A percentile compares a stretch with the other conserved stretches of the same genome.
Conservation (phyloP, 2,329 filamentous ascomycete species). For the Aspergillus sp. region DNA sequence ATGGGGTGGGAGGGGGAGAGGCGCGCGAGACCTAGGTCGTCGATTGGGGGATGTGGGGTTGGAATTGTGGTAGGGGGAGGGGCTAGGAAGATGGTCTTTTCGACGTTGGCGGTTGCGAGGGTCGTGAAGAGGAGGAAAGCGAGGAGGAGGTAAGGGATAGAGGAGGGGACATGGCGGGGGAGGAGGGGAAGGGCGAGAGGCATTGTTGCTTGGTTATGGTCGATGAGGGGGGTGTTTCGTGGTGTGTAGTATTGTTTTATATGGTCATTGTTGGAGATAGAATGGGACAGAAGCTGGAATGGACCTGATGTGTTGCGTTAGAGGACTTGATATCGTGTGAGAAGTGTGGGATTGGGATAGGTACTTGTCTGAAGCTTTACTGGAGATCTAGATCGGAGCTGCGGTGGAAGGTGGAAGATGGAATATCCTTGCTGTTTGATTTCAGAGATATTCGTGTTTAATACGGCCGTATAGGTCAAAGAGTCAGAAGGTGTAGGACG, state of each 20-base stretch:
- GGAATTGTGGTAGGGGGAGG: slow-evolving; percentile 62
- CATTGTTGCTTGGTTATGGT: slow-evolving; percentile 13
- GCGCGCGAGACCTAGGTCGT: slow-evolving; percentile 63
- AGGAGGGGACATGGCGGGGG: slow-evolving; percentile 16
- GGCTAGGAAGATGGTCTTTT: slow-evolving; percentile 86
- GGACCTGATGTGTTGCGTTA: background rate
- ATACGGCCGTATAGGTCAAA: background rate
- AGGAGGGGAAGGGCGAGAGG: slow-evolving; percentile 15
- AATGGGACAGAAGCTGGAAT: background rate
- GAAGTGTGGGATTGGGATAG: background rate
- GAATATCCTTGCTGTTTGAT: background rate
- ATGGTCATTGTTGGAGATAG: background rate
- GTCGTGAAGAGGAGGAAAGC: slow-evolving; percentile 21
- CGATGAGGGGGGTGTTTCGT: background rate
- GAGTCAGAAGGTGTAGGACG: too few relatives aligned
- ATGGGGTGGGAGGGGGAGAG: slow-evolving; percentile 61
- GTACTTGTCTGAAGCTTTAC: background rate
- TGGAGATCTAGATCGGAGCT: background rate
- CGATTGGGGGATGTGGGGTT: slow-evolving; percentile 56
- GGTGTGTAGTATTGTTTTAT: background rate
- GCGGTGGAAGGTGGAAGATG: background rate
- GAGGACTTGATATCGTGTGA: background rate
- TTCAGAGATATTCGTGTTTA: background rate
- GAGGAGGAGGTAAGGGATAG: slow-evolving; percentile 19
- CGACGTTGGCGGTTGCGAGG: slow-evolving; percentile 67